phyloP scores from a whole-genome alignment of 1,139 yeast genomes.

The Candida tunisiensis region DNA sequence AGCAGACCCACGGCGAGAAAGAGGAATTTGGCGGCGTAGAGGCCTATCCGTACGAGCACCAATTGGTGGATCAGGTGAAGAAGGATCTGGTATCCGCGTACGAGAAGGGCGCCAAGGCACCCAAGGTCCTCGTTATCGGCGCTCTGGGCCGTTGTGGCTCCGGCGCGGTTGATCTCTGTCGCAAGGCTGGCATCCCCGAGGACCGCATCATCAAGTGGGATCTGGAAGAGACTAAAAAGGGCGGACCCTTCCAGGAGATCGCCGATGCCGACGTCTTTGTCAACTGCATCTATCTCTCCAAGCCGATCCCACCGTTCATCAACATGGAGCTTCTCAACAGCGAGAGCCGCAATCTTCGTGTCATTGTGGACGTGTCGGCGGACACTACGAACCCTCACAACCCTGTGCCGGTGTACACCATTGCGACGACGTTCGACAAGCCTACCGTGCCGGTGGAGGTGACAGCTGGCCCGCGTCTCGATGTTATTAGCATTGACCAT shows the following conservation, averaged over 20 bases:
- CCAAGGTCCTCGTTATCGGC: constrained; percentile 80
- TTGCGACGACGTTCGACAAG: constrained; percentile 77
- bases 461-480: constrained; percentile 52
- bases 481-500: constrained; percentile 94
- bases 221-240: constrained; percentile 87
- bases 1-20: constrained; percentile 47
- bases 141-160: constrained; percentile 98
- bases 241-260: constrained; percentile 94
- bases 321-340: constrained; percentile 49
- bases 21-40: constrained; percentile 46
- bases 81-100: constrained; percentile 41
- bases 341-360: constrained; percentile 56
- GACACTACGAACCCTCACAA: constrained; percentile 98
- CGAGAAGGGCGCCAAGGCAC: constrained; percentile 44
- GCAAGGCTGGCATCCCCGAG: constrained; percentile 78
- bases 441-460: constrained; percentile 81
- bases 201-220: constrained; percentile 84
- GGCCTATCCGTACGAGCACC: constrained; percentile 71
- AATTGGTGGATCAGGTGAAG: constrained; percentile 54
- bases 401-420: constrained; percentile 83
- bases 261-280: constrained; percentile 74
- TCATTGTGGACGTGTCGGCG: constrained; percentile 94
- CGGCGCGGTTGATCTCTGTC: constrained; percentile 83
- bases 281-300: constrained; percentile 87
- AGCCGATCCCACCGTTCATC: constrained; percentile 88